Evolutionary conservation across 2,329 filamentous ascomycete species (phyloP), one percentile per base, ranked within the genome.

Genomic region (Penicillium brevicompactum): DNA sequence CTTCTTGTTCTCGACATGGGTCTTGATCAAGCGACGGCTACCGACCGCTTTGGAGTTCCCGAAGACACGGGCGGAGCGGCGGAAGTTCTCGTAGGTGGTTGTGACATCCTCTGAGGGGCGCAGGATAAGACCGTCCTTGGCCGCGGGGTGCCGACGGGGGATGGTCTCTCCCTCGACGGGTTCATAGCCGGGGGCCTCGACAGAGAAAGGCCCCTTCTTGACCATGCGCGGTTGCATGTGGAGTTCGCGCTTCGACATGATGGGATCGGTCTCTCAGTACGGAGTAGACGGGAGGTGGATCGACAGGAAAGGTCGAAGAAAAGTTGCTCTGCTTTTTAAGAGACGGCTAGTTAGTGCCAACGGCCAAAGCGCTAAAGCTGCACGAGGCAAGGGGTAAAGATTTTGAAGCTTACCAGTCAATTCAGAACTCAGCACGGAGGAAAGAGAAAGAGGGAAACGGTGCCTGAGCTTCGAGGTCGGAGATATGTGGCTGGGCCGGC

Each of bases 1-100:
- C 82, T 91, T 94, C 80, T 93, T 96, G 65, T 84, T 87, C 80
- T 96, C 92, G 67, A 84, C 84, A 75, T 96, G 91, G 45, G 87
- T 85, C 74, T 87, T 82, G 75, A 96, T 74, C 55, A 96, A 82
- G 72, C 84, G 87, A 60, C 92, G 87, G 67, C 82, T 82, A 64
- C 89, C 92, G 58, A 90, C 80, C 56, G 86, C 87, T 56, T 83
- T 81, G 67, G 86, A 82, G 68, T 86, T 82, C 56, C 83, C 82
- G 68, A 85, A 87, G 57, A 82, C 75, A 51, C 79, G 80, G 42
- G 88, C 87, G 64, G 87, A 87, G 65, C 86, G 83, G 68, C 83
- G 83, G 67, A 96, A 80, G 61, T 96, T 84, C 67, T 95, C 90
- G 76, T 86, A 94, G 65, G 91, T 84, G 51, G 91, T 96, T 63